Conservation (phyloP, 1,139 yeast genomes). For the Blastobotrys ciferrii region DNA sequence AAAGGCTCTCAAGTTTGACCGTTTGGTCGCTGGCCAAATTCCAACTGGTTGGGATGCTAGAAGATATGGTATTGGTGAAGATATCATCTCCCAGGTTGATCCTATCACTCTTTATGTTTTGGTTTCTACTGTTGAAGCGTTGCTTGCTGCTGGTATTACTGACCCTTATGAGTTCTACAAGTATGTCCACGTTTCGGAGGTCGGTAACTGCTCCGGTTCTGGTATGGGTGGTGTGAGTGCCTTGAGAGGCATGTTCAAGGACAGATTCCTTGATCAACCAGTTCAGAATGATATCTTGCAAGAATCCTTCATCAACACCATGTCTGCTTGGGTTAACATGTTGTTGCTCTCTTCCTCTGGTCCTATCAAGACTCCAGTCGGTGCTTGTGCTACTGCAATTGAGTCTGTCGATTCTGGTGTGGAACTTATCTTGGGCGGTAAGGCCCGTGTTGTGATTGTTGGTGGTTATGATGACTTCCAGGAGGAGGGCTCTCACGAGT, state of each 20-base stretch:
- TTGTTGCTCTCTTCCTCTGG: conserved; percentile 95
- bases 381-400: conserved; percentile 98
- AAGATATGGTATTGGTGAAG: conserved; percentile 92
- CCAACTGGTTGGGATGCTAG: conserved; percentile 98
- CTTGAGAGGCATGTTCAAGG: conserved; percentile 95
- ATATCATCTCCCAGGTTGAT: conserved; percentile 89
- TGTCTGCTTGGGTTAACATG: conserved; percentile 99
- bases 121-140: conserved; percentile 93
- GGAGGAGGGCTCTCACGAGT: conserved; percentile 97
- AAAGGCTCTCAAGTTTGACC: conserved; percentile 91
- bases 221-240: conserved; percentile 99
- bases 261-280: conserved; percentile 85
- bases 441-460: conserved; percentile 92
- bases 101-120: conserved; percentile 90
- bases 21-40: conserved; percentile 97
- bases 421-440: conserved; percentile 87
- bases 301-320: conserved; percentile 97
- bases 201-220: conserved; percentile 98
- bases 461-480: conserved; percentile 99
- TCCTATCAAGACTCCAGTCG: conserved; percentile 98
- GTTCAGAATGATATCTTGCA: conserved; percentile 96
- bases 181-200: conserved; percentile 96
- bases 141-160: conserved; percentile 88
- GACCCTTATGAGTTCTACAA: conserved; percentile 98
- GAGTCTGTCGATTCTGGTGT: conserved; percentile 96